Evolutionary conservation across 768 basidiomycete genomes (phyloP).

Genomic region (Rhizopogon vinicolor): DNA sequence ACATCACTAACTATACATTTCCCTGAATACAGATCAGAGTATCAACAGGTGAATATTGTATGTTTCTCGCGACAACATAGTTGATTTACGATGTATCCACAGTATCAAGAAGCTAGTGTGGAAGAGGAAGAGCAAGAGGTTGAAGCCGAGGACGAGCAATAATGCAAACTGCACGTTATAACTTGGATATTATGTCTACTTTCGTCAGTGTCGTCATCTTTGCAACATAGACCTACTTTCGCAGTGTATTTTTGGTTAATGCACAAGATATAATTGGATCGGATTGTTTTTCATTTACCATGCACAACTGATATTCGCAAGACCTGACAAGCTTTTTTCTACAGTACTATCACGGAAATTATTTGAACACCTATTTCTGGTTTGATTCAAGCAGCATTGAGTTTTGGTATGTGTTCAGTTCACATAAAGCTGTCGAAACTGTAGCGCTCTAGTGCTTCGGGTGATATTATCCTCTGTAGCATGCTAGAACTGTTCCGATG

Average conservation of each 20-base stretch:
- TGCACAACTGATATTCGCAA: neutral
- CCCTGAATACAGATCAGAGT: conserved; percentile 61
- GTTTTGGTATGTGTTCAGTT: neutral
- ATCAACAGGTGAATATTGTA: conserved; percentile 62
- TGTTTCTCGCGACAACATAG: neutral
- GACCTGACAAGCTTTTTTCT: neutral
- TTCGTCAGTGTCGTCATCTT: neutral
- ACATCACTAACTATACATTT: conserved; percentile 5
- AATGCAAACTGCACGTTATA: conserved; percentile 3
- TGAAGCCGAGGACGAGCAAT: conserved; percentile 24
- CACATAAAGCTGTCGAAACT: neutral
- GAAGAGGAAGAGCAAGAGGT: conserved; percentile 41
- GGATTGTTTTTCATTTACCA: neutral
- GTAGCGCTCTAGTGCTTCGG: neutral
- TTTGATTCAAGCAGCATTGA: too few relatives aligned
- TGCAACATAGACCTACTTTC: neutral
- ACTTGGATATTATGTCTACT: neutral
- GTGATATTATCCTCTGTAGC: neutral
- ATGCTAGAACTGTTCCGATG: neutral
- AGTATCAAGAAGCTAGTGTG: conserved; percentile 59
- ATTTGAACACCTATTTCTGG: too few relatives aligned
- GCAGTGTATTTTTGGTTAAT: neutral
- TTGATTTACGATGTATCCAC: conserved; percentile 1
- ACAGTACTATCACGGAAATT: neutral
- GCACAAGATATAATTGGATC: neutral